Evolutionary conservation across 148 eudicot genomes (phyloP).

Genomic region (Rhododendron molle): DNA sequence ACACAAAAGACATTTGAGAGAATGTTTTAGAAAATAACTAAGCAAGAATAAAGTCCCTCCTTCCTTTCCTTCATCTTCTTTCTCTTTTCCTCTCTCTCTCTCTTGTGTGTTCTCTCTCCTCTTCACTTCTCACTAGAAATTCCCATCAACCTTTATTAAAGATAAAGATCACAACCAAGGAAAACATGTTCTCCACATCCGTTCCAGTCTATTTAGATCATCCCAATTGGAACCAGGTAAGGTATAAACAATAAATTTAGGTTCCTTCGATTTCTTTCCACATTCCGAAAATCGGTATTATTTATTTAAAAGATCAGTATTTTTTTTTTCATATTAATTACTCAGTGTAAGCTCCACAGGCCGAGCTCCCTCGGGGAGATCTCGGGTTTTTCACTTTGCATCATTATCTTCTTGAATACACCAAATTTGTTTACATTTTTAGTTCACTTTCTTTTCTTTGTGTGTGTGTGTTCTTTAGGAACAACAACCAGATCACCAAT

Average conservation of each 20-base stretch:
- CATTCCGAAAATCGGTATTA: not conserved
- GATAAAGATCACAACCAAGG: conserved; percentile 21
- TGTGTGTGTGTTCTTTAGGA: conserved; percentile 5
- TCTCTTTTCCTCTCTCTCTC: not conserved
- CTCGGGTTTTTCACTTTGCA: not conserved
- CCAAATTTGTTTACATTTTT: conserved; percentile 12
- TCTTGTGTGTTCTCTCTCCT: conserved; percentile 9
- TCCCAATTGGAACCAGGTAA: conserved; percentile 63
- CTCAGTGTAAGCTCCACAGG: too few relatives aligned
- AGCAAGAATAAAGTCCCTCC: conserved; percentile 5
- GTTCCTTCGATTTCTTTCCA: conserved; percentile 11
- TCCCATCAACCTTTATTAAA: conserved; percentile 39
- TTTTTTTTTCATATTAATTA: conserved; percentile 17
- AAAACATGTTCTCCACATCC: conserved; percentile 56
- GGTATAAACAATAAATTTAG: not conserved
- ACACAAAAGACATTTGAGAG: conserved; percentile 2
- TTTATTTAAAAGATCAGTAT: conserved; percentile 11
- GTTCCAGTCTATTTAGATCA: conserved; percentile 63
- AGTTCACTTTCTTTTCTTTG: not conserved
- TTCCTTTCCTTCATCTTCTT: conserved; percentile 15
- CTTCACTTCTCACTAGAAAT: conserved; percentile 19
- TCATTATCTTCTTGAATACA: conserved; percentile 35
- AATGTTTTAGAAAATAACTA: not conserved
- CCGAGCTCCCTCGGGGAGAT: too few relatives aligned
- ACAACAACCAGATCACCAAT: conserved; percentile 28